Evolutionary conservation across 2,329 filamentous ascomycete species (phyloP).

Genomic region (Cytospora mali): DNA sequence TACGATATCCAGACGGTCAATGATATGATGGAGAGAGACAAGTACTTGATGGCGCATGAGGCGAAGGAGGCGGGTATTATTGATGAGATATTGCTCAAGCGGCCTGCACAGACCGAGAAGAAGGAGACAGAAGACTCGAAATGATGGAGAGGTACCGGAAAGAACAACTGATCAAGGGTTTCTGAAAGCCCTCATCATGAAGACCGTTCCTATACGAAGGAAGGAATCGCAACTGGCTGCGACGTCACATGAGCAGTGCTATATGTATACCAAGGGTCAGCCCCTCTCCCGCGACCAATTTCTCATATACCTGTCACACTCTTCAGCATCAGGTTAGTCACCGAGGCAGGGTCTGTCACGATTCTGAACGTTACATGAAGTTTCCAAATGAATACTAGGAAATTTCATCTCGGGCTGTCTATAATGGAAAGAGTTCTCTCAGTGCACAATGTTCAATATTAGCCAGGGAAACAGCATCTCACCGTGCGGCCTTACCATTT

Average conservation of each 20-base stretch:
- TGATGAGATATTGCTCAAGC: slow-evolving; percentile 79
- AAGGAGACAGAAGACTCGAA: slow-evolving; percentile 12
- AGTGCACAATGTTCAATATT: too few species aligned
- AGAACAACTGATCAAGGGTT: not conserved
- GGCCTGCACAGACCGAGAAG: slow-evolving; percentile 37
- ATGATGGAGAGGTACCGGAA: not conserved
- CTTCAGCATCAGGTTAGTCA: not conserved
- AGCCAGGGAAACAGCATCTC: not conserved
- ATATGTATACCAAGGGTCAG: not conserved
- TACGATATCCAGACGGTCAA: slow-evolving; percentile 82
- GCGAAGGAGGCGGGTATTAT: slow-evolving; percentile 89
- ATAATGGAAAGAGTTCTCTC: too few species aligned
- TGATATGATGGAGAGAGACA: slow-evolving; percentile 94
- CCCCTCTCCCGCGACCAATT: not conserved
- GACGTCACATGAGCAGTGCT: not conserved
- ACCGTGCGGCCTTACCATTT: not conserved
- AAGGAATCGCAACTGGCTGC: not conserved
- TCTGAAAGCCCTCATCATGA: not conserved
- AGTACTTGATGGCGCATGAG: slow-evolving; percentile 87
- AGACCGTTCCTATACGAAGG: not conserved
- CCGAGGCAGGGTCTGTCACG: too few species aligned
- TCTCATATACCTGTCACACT: not conserved
- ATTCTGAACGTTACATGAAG: too few species aligned
- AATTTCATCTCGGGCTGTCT: too few species aligned
- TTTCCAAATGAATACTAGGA: too few species aligned